Percentiles rank a stretch among this genome's conserved stretches.
Conservation (phyloP, 2,329 filamentous ascomycete genomes). For the Aspergillus unguis region DNA sequence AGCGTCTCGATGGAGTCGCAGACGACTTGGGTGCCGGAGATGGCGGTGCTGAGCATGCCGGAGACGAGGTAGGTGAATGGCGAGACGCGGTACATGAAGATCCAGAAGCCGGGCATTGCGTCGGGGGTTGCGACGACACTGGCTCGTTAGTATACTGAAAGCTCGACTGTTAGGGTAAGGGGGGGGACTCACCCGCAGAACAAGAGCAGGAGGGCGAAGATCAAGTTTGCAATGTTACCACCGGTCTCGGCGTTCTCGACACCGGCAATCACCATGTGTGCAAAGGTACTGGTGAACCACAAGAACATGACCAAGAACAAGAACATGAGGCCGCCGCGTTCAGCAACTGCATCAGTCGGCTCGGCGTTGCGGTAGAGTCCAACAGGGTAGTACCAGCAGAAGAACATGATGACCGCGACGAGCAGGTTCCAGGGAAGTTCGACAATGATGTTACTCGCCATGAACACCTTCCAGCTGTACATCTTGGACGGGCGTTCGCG, state of each 20-base stretch:
- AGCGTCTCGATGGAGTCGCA: conserved; percentile 70
- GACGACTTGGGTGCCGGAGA: conserved; percentile 59
- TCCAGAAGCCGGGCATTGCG: conserved; percentile 67
- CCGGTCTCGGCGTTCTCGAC: conserved; percentile 64
- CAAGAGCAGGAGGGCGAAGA: conserved; percentile 80
- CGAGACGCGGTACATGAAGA: conserved; percentile 61
- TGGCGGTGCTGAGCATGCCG: neutral
- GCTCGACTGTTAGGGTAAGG: too few species aligned
- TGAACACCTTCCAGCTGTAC: conserved; percentile 82
- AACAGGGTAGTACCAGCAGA: conserved; percentile 63
- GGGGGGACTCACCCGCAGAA: conserved; percentile 49
- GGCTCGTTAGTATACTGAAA: too few species aligned
- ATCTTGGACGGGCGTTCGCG: conserved; percentile 80
- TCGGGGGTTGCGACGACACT: conserved; percentile 32
- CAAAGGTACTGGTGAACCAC: conserved; percentile 72
- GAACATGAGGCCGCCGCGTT: neutral
- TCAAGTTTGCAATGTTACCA: conserved; percentile 64
- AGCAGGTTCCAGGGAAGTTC: conserved; percentile 75
- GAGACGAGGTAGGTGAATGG: conserved; percentile 46
- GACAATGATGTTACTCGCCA: conserved; percentile 76
- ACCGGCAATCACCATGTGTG: conserved; percentile 71
- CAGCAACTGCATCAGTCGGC: conserved; percentile 1
- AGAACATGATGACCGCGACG: conserved; percentile 71
- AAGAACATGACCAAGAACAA: conserved; percentile 35
- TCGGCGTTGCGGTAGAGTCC: conserved; percentile 1